Evolutionary conservation across 495 filamentous ascomycete genomes (phyloP), one percentile per base, ranked within the genome.

Genomic region (Aspergillus nidulans): DNA sequence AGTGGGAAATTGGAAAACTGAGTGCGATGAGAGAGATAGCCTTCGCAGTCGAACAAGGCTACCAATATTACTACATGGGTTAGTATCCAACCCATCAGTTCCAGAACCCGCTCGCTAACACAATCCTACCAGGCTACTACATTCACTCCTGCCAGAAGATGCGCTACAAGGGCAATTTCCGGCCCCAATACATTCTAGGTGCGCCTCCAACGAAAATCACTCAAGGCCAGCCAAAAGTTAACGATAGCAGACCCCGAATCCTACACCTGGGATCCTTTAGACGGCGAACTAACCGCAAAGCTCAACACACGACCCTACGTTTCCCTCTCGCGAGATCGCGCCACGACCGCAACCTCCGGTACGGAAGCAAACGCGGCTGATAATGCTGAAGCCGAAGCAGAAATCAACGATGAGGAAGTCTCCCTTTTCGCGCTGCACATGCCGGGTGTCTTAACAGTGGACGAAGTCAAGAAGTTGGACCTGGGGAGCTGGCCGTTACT

Each of bases 111-210:
- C n/a, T n/a, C n/a, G n/a, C n/a, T n/a, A n/a, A n/a, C n/a, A 59
- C 16, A 24, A 43, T 38, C 6, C 46, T 10, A 32, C 10, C 38
- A 85, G 83, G 83, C 10, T 89, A 78, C 68, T 89, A 89, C 58
- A 89, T 90, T 50, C 86, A 86, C 54, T 75, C 70, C 24, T 90
- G 87, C 63, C 72, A 78, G 39, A 91, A 92, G 63, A 90, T 91
- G 89, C 77, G 81, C 55, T 98, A 98, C 76, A 98, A 98, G 73
- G 91, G 83, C 53, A 82, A 89, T 39, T 98, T 90, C 70, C 72
- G 76, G 12, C 92, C 94, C 1, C 87, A 92, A 63, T 86, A 90
- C 57, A 77, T 98, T 16, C 78, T 97, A 24, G 84, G 80, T 82
- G 53, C 61, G 71, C 36, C 42, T 28, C 45, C 32, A 21, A 34